Percentiles rank a stretch among this genome's conserved stretches.
These are phyloP conservation scores for Chlorella sp. DNA, from an alignment of 139 green algal genomes.

Conservation along the genomic window DNA sequence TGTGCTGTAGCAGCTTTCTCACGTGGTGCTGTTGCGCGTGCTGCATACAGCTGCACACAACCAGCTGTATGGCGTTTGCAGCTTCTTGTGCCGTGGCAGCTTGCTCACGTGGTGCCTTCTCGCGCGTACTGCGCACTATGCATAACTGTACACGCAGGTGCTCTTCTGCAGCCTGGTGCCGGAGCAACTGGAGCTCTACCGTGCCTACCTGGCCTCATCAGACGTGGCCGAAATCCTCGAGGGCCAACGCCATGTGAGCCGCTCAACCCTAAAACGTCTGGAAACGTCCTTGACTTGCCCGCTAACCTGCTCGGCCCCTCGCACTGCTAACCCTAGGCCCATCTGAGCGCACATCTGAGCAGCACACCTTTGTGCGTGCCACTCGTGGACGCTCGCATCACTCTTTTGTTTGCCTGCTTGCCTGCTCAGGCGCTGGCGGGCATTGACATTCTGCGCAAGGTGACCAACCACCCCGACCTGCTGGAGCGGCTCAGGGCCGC, in stretches of 20 bases:
- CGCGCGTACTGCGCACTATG: not conserved
- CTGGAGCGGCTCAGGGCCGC: conserved; percentile 64
- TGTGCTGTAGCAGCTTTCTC: too few species aligned
- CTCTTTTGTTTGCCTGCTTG: not conserved
- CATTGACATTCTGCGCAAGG: conserved; percentile 96
- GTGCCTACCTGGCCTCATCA: conserved; percentile 61
- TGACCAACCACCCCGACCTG: conserved; percentile 99
- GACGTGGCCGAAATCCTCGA: conserved; percentile 65
- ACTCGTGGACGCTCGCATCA: not conserved
- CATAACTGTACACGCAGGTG: conserved; percentile 49
- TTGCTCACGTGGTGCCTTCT: too few species aligned
- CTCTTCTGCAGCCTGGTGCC: conserved; percentile 86
- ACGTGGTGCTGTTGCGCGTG: too few species aligned
- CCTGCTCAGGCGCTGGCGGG: conserved; percentile 66
- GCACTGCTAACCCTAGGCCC: too few species aligned
- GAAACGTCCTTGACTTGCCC: too few species aligned
- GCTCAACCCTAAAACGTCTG: too few species aligned
- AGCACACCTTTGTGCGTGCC: too few species aligned
- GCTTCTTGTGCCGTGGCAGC: too few species aligned
- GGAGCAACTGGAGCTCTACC: conserved; percentile 87
- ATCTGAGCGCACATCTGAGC: too few species aligned
- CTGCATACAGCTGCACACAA: too few species aligned
- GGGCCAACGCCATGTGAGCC: conserved; percentile 14
- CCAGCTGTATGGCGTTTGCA: too few species aligned
- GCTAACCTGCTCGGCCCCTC: too few species aligned